Percentiles rank a stretch among this genome's conserved stretches.
Conservation (phyloP, 2,329 filamentous ascomycete genomes). For the Sclerotinia sclerotiorum region DNA sequence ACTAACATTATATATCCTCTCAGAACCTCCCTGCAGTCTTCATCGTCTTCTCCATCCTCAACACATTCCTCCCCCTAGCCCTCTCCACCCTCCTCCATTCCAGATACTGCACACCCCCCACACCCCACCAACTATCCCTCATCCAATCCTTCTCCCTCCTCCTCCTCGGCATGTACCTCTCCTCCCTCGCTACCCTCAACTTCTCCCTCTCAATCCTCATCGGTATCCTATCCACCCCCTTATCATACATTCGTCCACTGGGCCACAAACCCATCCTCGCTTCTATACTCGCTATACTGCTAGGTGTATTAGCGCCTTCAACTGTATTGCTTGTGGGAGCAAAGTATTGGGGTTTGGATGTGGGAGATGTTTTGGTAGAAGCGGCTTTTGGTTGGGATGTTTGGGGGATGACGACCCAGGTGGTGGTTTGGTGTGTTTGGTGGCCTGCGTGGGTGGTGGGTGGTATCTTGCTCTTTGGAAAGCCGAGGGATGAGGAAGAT, state of each 20-base stretch:
- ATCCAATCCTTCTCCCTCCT: constrained; percentile 92
- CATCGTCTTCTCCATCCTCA: constrained; percentile 54
- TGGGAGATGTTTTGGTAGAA: constrained; percentile 63
- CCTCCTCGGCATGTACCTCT: constrained; percentile 85
- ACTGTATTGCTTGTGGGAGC: constrained; percentile 51
- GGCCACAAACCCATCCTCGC: constrained; percentile 44
- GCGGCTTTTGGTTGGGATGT: constrained; percentile 87
- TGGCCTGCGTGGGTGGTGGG: constrained; percentile 86
- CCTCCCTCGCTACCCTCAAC: constrained; percentile 90
- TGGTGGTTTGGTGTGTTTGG: constrained; percentile 93
- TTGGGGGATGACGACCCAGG: constrained; percentile 83
- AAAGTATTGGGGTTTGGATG: constrained; percentile 47
- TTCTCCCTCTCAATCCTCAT: constrained; percentile 87
- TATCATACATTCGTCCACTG: constrained; percentile 68
- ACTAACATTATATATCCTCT: constrained; percentile 3
- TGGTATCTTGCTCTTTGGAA: constrained; percentile 53
- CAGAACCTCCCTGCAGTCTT: constrained; percentile 63
- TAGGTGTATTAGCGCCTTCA: constrained; percentile 63
- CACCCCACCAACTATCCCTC: constrained; percentile 70
- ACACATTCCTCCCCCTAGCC: constrained; percentile 55
- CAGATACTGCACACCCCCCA: constrained; percentile 50
- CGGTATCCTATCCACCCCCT: constrained; percentile 73
- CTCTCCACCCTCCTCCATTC: constrained; percentile 56
- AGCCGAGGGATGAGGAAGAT: constrained; percentile 26
- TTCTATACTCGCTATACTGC: constrained; percentile 49